Evolutionary conservation across 2,329 filamentous ascomycete species (phyloP).

Genomic region (Aspergillus proliferans): DNA sequence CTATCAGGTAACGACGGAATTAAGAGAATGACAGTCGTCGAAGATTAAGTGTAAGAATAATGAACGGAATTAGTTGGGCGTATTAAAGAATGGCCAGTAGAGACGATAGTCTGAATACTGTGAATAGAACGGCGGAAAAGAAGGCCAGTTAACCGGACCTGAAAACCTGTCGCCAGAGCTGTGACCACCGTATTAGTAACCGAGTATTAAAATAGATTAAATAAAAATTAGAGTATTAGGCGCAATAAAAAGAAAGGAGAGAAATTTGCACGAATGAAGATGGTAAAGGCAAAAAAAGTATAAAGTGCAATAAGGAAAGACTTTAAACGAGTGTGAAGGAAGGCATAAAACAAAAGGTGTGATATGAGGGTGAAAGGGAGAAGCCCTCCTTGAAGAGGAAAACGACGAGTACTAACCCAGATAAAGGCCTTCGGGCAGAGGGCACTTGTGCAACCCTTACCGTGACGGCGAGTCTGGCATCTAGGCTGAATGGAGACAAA

Average conservation of each 20-base stretch:
- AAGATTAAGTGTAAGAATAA: conserved; percentile 39
- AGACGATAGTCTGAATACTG: conserved; percentile 37
- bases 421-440: conserved; percentile 34
- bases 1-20: conserved; percentile 37
- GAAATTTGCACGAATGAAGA: conserved; percentile 2
- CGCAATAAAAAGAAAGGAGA: conserved; percentile 9
- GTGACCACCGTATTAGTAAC: conserved; percentile 26
- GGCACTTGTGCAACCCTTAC: conserved; percentile 38
- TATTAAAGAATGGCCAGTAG: conserved; percentile 42
- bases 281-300: conserved; percentile 5
- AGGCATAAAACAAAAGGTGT: conserved; percentile 6
- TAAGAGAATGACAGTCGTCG: conserved; percentile 48
- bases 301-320: conserved; percentile 8
- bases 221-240: conserved; percentile 12
- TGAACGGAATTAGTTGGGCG: conserved; percentile 55
- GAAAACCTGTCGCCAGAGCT: conserved; percentile 30
- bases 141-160: conserved; percentile 21
- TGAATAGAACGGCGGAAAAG: conserved; percentile 9
- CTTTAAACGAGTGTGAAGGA: conserved; percentile 7
- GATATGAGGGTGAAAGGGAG: conserved; percentile 10
- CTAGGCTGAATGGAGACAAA: conserved; percentile 33
- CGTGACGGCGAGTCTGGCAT: conserved; percentile 40
- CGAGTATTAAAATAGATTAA: conserved; percentile 7
- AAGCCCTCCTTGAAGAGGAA: conserved; percentile 17
- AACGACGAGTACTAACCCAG: conserved; percentile 35